A percentile compares a stretch with the other conserved stretches of the same genome.
phyloP scores from a whole-genome alignment of 1,139 yeast genomes.

The Geotrichum citri-aurantii region DNA sequence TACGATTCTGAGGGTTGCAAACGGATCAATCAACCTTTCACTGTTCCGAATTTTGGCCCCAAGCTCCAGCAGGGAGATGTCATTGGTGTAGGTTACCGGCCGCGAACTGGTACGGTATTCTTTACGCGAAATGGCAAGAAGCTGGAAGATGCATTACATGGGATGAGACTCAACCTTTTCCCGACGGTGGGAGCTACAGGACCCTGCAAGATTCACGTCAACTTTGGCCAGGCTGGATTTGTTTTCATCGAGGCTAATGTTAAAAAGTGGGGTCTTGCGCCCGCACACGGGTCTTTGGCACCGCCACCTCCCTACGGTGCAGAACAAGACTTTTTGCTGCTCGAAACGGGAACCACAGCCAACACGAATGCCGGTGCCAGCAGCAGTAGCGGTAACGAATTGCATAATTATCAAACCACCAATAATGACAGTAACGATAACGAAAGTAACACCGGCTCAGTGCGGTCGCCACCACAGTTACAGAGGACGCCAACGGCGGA shows the following conservation, averaged over 20 bases:
- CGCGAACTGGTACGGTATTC: constrained; percentile 73
- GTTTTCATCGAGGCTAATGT: constrained; percentile 95
- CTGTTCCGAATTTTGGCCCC: constrained; percentile 64
- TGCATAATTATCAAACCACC: neutral
- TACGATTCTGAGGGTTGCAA: constrained; percentile 82
- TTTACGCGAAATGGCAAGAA: constrained; percentile 89
- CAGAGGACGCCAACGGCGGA: constrained; percentile 14
- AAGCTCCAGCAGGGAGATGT: constrained; percentile 78
- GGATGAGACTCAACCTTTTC: constrained; percentile 71
- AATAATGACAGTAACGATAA: neutral
- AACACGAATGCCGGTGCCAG: constrained; percentile 1
- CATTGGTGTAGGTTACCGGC: constrained; percentile 84
- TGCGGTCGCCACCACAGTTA: constrained; percentile 19
- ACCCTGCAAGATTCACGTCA: constrained; percentile 70
- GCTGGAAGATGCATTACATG: constrained; percentile 74
- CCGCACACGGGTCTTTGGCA: constrained; percentile 62
- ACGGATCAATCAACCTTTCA: constrained; percentile 75
- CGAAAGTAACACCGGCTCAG: neutral
- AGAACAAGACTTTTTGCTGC: constrained; percentile 40
- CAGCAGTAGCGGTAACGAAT: constrained; percentile 3
- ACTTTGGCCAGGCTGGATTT: constrained; percentile 86
- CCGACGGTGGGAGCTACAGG: constrained; percentile 87
- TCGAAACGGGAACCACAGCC: constrained; percentile 31
- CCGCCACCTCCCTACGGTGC: constrained; percentile 70
- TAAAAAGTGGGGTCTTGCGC: constrained; percentile 86